Percentiles rank a stretch among this genome's conserved stretches.
Conservation (phyloP, 2,329 filamentous ascomycete genomes). For the Ophiostoma himal-ulmi region DNA sequence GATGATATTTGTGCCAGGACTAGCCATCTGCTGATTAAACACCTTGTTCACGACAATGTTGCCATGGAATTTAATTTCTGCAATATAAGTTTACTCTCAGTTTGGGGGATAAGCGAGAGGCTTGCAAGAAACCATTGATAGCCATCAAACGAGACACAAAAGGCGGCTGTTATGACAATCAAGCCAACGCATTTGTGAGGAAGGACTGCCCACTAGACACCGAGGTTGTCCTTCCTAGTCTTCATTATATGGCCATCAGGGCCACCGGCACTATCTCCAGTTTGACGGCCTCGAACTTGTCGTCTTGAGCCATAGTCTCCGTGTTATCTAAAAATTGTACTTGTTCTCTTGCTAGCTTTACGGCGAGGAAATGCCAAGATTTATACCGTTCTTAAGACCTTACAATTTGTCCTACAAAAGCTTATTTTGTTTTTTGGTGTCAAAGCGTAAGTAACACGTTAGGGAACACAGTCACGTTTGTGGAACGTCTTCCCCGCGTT, state of each 20-base stretch:
- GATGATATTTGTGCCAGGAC: conserved; percentile 17
- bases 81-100: not conserved
- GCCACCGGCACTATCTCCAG: not conserved
- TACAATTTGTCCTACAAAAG: not conserved
- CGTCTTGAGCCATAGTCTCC: not conserved
- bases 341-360: not conserved
- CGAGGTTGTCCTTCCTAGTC: conserved; percentile 35
- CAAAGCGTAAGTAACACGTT: not conserved
- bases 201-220: conserved; percentile 35
- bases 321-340: not conserved
- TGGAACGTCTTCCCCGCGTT: not conserved
- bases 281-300: not conserved
- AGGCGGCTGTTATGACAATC: conserved; percentile 39
- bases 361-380: not conserved
- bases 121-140: conserved; percentile 22
- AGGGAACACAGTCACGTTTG: not conserved
- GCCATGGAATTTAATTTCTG: conserved; percentile 23
- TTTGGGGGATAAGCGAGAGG: not conserved
- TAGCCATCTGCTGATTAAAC: conserved; percentile 24
- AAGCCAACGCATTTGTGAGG: conserved; percentile 34
- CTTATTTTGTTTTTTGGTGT: not conserved
- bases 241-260: not conserved
- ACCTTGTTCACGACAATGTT: conserved; percentile 25
- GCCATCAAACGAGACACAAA: conserved; percentile 37
- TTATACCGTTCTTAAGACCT: not conserved